Evolutionary conservation across 148 eudicot species (phyloP), one percentile per base, ranked within the genome.

Genomic region (Vaccinium vitisidaea): DNA sequence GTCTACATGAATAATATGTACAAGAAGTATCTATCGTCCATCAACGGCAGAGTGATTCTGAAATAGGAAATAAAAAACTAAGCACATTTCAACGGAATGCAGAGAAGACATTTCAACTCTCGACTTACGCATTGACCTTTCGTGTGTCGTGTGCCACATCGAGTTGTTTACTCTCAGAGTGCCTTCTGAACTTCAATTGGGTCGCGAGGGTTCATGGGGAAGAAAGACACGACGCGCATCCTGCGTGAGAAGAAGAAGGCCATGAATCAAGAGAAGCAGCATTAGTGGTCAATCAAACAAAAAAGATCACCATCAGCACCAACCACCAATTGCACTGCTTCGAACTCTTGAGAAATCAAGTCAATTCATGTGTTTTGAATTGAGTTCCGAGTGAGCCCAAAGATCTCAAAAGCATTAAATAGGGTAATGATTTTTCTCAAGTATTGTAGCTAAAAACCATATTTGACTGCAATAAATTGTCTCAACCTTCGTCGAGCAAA

Each of bases 201-300:
- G 58, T 82, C 87, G 1, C 61, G 92, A 56, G 81, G 21, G 85
- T 83, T 78, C 59, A 85, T 54, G 19, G 93, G 88, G 43, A 92
- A 84, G 75, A 92, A 77, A 73, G 91, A 90, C 84, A 94, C 80
- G 76, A 92, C 88, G 81, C 90, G 92, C 95, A 92, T 86, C 94
- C 97, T 94, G 86, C 82, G 86, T 21, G 75, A 54, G 53, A 81
- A 83, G 77, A 25, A 8, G 53, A 50, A 9, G 53, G 9, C 11
- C 61, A 76, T 43, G 56, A 61, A n/a, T 61, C 74, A 65, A 65
- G 15, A 54, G 69, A 48, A 54, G 73, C 23, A 65, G 30, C 63
- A 63, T 84, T 59, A 86, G 86, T 10, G 73, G 71, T 27, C 36
- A 71, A 71, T 48, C 21, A 71, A 5, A 15, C 14, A 15, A 32